phyloP scores from a whole-genome alignment of 345 rosid genomes.

The Hibiscus trionum region DNA sequence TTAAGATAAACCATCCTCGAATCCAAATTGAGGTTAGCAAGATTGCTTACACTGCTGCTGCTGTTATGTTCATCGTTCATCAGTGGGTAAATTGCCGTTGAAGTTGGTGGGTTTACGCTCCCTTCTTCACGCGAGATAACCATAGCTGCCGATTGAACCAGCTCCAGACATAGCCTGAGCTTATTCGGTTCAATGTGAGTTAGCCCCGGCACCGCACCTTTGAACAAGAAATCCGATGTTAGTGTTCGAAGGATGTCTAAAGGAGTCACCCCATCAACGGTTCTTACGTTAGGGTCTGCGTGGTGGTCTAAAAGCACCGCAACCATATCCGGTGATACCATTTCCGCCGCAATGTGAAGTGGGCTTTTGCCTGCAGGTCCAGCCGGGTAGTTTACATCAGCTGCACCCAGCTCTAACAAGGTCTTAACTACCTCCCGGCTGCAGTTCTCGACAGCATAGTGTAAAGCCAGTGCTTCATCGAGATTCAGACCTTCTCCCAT shows the following conservation, averaged over 20 bases:
- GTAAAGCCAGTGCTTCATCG: slow-evolving; percentile 87
- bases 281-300: slow-evolving; percentile 88
- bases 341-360: slow-evolving; percentile 88
- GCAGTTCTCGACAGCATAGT: slow-evolving; percentile 92
- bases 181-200: slow-evolving; percentile 95
- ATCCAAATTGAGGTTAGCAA: slow-evolving; percentile 43
- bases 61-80: slow-evolving; percentile 48
- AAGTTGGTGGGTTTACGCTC: slow-evolving; percentile 33
- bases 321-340: slow-evolving; percentile 99
- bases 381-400: slow-evolving; percentile 89
- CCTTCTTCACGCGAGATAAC: slow-evolving; percentile 98
- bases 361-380: slow-evolving; percentile 91
- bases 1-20: slow-evolving; percentile 87
- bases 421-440: slow-evolving; percentile 98
- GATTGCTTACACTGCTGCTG: slow-evolving; percentile 41
- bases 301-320: slow-evolving; percentile 93
- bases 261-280: slow-evolving; percentile 88
- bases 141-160: slow-evolving; percentile 93
- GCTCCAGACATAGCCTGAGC: slow-evolving; percentile 89
- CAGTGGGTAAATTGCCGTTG: slow-evolving; percentile 46
- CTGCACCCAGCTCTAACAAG: slow-evolving; percentile 94
- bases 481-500: slow-evolving; percentile 99
- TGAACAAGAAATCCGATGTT: slow-evolving; percentile 97
- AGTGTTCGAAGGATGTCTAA: slow-evolving; percentile 84
- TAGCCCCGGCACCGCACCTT: slow-evolving; percentile 94